Evolutionary conservation across 805 yeast species (phyloP).

Genomic region (Metschnikowia lochheadii): DNA sequence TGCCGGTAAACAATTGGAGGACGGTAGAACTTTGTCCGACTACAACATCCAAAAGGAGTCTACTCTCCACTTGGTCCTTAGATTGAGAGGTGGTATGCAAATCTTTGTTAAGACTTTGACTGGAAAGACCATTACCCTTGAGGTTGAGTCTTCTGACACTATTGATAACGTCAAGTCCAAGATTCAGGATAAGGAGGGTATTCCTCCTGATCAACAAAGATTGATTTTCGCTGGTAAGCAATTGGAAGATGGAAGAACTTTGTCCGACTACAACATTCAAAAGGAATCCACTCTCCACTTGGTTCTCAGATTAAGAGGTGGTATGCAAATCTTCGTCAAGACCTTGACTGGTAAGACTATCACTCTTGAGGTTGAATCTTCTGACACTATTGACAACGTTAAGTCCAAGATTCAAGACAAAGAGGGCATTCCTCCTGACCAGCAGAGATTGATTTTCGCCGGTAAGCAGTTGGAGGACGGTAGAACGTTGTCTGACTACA

Average conservation of each 20-base stretch:
- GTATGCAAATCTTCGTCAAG: slow-evolving; percentile 59
- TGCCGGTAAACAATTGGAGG: slow-evolving; percentile 97
- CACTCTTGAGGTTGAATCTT: no score
- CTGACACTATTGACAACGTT: no score
- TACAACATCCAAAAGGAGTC: slow-evolving; percentile 99
- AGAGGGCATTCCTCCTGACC: no score
- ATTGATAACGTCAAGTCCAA: no score
- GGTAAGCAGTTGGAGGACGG: slow-evolving; percentile 97
- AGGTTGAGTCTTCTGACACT: no score
- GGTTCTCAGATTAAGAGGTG: slow-evolving; percentile 46
- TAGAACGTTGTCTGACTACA: slow-evolving; percentile 94
- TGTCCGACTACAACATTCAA: slow-evolving; percentile 97
- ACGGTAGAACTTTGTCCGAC: slow-evolving; percentile 93
- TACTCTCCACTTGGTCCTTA: slow-evolving; percentile 89
- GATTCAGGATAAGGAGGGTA: no score
- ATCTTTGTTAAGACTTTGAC: no score
- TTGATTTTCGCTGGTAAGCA: slow-evolving; percentile 85
- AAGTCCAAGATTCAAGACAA: no score
- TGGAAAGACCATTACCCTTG: no score
- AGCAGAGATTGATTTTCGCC: slow-evolving; percentile 48
- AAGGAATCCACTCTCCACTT: slow-evolving; percentile 95
- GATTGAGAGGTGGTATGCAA: slow-evolving; percentile 91
- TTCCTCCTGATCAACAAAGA: no score
- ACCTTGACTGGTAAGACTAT: slow-evolving; percentile 37
- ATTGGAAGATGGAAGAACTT: slow-evolving; percentile 93